Conservation (phyloP, 208 protist species). For the Leishmania arabica region DNA sequence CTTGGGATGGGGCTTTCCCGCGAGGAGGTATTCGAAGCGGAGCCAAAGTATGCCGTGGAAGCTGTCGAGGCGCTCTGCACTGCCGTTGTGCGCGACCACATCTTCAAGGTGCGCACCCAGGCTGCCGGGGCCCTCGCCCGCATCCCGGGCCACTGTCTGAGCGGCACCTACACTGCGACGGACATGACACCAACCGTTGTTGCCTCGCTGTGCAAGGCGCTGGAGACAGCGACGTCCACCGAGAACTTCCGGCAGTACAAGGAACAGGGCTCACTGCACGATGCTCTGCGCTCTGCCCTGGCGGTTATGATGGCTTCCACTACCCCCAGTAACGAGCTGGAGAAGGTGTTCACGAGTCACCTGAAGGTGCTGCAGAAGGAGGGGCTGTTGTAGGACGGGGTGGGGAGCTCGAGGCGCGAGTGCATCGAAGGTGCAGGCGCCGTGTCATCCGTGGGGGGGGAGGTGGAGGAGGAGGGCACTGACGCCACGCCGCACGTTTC, state of each 20-base stretch:
- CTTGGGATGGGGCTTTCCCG: slow-evolving; percentile 63
- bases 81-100: slow-evolving; percentile 57
- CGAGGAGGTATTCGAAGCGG: slow-evolving; percentile 64
- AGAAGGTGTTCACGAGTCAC: slow-evolving; percentile 56
- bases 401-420: neutral
- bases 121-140: slow-evolving; percentile 58
- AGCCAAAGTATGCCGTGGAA: slow-evolving; percentile 52
- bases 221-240: slow-evolving; percentile 42
- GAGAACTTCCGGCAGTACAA: slow-evolving; percentile 72
- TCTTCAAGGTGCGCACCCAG: slow-evolving; percentile 87
- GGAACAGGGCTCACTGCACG: slow-evolving; percentile 59
- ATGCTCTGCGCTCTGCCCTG: slow-evolving; percentile 44
- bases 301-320: slow-evolving; percentile 49
- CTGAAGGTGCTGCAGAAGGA: slow-evolving; percentile 46
- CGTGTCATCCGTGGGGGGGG: neutral
- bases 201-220: slow-evolving; percentile 60
- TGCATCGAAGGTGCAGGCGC: neutral
- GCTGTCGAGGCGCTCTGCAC: slow-evolving; percentile 57
- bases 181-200: slow-evolving; percentile 58
- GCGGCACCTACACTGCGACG: slow-evolving; percentile 32
- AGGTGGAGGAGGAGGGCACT: neutral
- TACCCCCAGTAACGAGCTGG: slow-evolving; percentile 50
- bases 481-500: neutral
- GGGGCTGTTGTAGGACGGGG: slow-evolving; percentile 40
- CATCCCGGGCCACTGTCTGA: slow-evolving; percentile 29